Evolutionary conservation across 495 filamentous ascomycete genomes (phyloP).

Genomic region (Hyphodiscus hymeniophilus): DNA sequence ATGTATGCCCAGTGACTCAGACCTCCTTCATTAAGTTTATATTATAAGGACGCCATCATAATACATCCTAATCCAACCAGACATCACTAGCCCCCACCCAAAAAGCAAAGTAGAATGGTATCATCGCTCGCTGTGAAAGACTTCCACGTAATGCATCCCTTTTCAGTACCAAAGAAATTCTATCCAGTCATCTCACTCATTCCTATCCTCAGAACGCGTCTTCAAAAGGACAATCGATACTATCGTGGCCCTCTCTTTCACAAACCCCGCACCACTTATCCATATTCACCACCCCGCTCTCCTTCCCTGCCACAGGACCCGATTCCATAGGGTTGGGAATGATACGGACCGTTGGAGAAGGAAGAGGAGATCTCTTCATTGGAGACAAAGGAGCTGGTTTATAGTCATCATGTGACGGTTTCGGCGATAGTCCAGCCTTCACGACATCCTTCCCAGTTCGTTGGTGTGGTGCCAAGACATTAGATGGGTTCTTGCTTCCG

Average conservation of each 20-base stretch:
- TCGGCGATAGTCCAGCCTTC: conserved; percentile 35
- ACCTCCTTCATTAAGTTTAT: background rate
- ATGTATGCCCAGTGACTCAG: no score
- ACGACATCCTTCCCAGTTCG: conserved; percentile 37
- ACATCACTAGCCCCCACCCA: background rate
- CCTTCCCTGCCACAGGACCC: conserved; percentile 75
- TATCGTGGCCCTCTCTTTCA: conserved; percentile 92
- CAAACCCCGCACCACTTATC: conserved; percentile 96
- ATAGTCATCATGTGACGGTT: conserved; percentile 26
- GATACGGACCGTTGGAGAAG: conserved; percentile 24
- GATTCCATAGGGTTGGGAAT: conserved; percentile 56
- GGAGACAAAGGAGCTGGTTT: conserved; percentile 46
- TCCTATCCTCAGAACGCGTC: conserved; percentile 63
- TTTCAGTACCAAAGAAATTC: conserved; percentile 1
- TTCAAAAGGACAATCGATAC: conserved; percentile 91
- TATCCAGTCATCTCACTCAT: background rate
- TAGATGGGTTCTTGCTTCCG: conserved; percentile 24
- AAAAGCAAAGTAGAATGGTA: conserved; percentile 19
- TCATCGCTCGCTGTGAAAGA: conserved; percentile 17
- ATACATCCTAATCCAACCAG: background rate
- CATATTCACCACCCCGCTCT: conserved; percentile 67
- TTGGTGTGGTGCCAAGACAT: conserved; percentile 13
- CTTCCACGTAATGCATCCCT: conserved; percentile 14
- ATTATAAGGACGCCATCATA: background rate
- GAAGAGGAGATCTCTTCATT: conserved; percentile 27